Base-by-base conservation (phyloP, 2,329 filamentous ascomycete species). In the Polytolypa hystricis region DNA sequence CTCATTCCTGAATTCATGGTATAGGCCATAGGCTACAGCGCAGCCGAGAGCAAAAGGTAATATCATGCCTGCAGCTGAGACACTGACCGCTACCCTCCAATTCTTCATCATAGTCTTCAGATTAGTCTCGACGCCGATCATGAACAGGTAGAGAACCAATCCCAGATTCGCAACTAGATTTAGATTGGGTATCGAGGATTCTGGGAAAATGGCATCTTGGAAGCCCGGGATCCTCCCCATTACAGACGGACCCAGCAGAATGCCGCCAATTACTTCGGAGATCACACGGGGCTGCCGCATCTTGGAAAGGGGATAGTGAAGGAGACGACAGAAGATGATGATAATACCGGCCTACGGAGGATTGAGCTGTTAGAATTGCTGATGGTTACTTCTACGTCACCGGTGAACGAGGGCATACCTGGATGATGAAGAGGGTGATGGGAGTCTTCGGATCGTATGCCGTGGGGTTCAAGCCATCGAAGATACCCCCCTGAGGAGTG, bases 41-140 rank as follows among this genome's bases (percentile, higher is more conserved):
- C 73, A 80, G 40, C 86, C 86, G 4, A 93, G 60, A 3, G 77
- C 86, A 55, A 94, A 94, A 0, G 86, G 86, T 9, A 94, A 53
- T 4, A 75, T 66, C 79, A 94, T 86, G 30, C 85, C 85, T 3
- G 79, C 76, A 0, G 85, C 62, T 1, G 82, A 83, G 2, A 94
- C 86, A 48, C 77, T 81, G 12, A 81, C 57, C 0, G 86, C 85
- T 4, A 86, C 69, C 30, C 73, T 75, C 85, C 85, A 93, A 53
- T 93, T 93, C 50, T 72, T 77, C 18, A 78, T 60, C 41, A 93
- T 72, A 50, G 85, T 77, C 27, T 81, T 73, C 28, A 93, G 66
- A 52, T 94, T 84, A 30, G 87, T 84, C 62, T 94, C 86, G 3
- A 94, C 69, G 2, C 84, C 86, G 16, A 93, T 84, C 40, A 93